Base-by-base conservation (phyloP, 2,329 filamentous ascomycete genomes). In the Colletotrichum viniferum region DNA sequence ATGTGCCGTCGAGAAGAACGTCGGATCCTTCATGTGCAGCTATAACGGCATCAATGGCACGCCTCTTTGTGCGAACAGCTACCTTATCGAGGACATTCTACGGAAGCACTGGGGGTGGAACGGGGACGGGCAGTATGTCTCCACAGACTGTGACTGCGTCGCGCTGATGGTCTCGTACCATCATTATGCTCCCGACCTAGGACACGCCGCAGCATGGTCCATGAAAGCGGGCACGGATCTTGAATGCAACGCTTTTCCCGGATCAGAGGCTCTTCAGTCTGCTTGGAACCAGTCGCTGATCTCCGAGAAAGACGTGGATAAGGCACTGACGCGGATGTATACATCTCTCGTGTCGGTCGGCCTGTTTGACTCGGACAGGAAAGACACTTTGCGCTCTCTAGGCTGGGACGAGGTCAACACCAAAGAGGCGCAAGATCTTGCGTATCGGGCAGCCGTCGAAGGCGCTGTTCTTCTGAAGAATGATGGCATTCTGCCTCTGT, bases 11-110 rank as follows among this genome's bases (percentile, higher is more conserved):
- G 90, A 92, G 79, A 87, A 88, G 5, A 86, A 88, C 61, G 89
- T 89, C 5, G 86, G 87, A 18, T 92, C 91, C 38, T 85, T 92
- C 77, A 92, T 92, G 91, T 92, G 90, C 78, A 88, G 88, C 0
- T 92, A 92, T 81, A 92, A 94, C 77, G 85, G 91, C 0, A 86
- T 94, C 55, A 93, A 94, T 72, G 93, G 93, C 0, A 87, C 91
- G 0, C 92, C 93, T 0, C 88, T 91, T 4, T 94, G 93, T 78
- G 91, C 91, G 0, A 90, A 90, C 77, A 85, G 86, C 0, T 94
- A 92, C 77, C 86, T 94, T 1, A 85, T 94, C 43, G 87, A 92
- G 76, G 89, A 89, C 0, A 85, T 95, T 16, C 86, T 95, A 4
- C 88, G 93, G 3, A 89, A 93, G 60, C 90, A 92, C 78, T 95